Evolutionary conservation across 73 alveolate genomes (phyloP), one percentile per base, ranked within the genome.

Genomic region (Effrenium voratum): DNA sequence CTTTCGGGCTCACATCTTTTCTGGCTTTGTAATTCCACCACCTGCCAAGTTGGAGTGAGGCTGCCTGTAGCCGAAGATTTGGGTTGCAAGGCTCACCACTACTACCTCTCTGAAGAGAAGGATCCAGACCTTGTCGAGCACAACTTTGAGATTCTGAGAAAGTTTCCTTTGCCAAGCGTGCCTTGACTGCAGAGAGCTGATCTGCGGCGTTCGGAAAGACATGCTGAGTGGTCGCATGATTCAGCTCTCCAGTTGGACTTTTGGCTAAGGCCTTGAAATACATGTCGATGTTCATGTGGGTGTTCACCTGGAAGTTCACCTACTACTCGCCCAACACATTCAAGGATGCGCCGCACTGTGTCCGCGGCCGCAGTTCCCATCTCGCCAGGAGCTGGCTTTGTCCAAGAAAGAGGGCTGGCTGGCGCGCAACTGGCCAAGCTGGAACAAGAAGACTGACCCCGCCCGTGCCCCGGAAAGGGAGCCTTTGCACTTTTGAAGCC

Each of bases 71-170:
- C n/a, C n/a, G n/a, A n/a, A n/a, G n/a, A n/a, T n/a, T n/a, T n/a
- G n/a, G n/a, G n/a, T n/a, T n/a, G n/a, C n/a, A 82, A 87, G 95
- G 95, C 94, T 3, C 94, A 86, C 41, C 94, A 86, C 63, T 86
- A 86, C 94, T 86, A 86, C 81, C 94, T 86, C 66, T 86, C 94
- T 32, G 94, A 86, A 82, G 94, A 85, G 80, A 85, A 85, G 81
- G 94, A 85, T 41, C 94, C 94, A n/a, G 94, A 85, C 94, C 60
- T 85, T 22, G 94, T 85, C 50, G 94, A 85, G 94, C 94, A 85
- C 94, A 85, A 85, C 59, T 85, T 85, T 60, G 94, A 85, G 80
- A 50, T 85, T 46, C 60, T 85, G 60, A 57, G 94, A 19, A n/a
- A 55, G 34, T 52, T 85, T 60, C 94, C 94, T 3, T 63, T 85